phyloP scores from a whole-genome alignment of 1,284 basidiomycete genomes.

The Pseudozyma thailandica region DNA sequence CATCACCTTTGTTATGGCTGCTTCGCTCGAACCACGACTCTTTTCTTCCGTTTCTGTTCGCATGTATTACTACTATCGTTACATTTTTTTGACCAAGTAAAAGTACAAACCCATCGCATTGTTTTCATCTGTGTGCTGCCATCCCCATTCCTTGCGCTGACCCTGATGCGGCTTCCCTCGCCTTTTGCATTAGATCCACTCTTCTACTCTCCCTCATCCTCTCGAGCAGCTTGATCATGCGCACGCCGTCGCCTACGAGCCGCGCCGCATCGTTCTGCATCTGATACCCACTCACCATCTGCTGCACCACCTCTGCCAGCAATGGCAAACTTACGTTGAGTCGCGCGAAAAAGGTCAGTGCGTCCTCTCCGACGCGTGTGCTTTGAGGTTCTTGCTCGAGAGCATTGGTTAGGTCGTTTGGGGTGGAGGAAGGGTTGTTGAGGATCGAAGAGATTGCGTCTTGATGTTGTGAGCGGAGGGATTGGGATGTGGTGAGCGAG shows the following conservation, averaged over 20 bases:
- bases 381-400: background rate
- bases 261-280: constrained; percentile 67
- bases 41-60: too few relatives aligned
- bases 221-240: constrained; percentile 39
- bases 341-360: constrained; percentile 82
- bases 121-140: constrained; percentile 1
- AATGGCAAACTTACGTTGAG: constrained; percentile 85
- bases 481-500: constrained; percentile 10
- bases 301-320: constrained; percentile 86
- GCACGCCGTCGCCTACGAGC: constrained; percentile 21
- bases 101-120: constrained; percentile 6
- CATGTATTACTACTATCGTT: constrained; percentile 29
- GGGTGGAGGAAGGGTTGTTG: constrained; percentile 1
- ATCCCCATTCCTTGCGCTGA: background rate
- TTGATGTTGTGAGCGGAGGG: constrained; percentile 57
- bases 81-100: background rate
- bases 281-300: constrained; percentile 87
- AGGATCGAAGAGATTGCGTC: constrained; percentile 57
- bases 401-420: constrained; percentile 31
- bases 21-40: too few relatives aligned
- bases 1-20: background rate
- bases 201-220: constrained; percentile 39
- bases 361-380: constrained; percentile 65
- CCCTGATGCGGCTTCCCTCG: constrained; percentile 3
- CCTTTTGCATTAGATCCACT: constrained; percentile 1